Evolutionary conservation across 805 yeast genomes (phyloP).

Genomic region (Metschnikowia arizonensis): DNA sequence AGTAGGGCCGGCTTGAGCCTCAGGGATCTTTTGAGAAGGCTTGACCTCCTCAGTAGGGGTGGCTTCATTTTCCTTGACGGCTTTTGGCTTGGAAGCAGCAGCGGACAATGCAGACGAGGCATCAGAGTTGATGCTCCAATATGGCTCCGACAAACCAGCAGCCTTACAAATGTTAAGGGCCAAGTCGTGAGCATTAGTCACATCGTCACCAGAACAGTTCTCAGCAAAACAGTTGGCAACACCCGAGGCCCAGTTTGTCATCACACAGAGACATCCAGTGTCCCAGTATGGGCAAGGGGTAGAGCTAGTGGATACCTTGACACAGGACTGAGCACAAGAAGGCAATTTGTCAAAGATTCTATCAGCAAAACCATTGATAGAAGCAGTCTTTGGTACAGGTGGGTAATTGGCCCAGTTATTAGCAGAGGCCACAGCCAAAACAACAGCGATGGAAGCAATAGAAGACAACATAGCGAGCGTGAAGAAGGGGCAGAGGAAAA

Average conservation of each 20-base stretch:
- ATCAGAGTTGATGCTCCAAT: slow-evolving; percentile 27
- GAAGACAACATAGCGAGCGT: slow-evolving; percentile 16
- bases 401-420: slow-evolving; percentile 31
- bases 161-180: slow-evolving; percentile 33
- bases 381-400: slow-evolving; percentile 34
- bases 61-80: too few species aligned
- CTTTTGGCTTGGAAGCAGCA: slow-evolving; percentile 19
- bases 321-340: slow-evolving; percentile 35
- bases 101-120: slow-evolving; percentile 22
- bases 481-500: too few species aligned
- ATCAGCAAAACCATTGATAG: slow-evolving; percentile 43
- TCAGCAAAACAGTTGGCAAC: slow-evolving; percentile 34
- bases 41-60: slow-evolving; percentile 3
- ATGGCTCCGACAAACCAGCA: slow-evolving; percentile 35
- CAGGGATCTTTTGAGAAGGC: too few species aligned
- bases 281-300: slow-evolving; percentile 47
- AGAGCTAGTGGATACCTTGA: slow-evolving; percentile 27
- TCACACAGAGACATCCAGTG: slow-evolving; percentile 44
- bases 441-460: slow-evolving; percentile 13
- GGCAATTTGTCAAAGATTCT: slow-evolving; percentile 31
- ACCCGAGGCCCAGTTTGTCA: slow-evolving; percentile 30
- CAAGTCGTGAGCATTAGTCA: slow-evolving; percentile 25
- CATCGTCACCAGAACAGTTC: slow-evolving; percentile 28
- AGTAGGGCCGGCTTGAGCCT: too few species aligned
- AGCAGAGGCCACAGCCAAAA: slow-evolving; percentile 18